Percentiles rank a stretch among this genome's conserved stretches.
Evolutionary conservation across 148 eudicot species (phyloP).

Genomic region (Cornus florida): DNA sequence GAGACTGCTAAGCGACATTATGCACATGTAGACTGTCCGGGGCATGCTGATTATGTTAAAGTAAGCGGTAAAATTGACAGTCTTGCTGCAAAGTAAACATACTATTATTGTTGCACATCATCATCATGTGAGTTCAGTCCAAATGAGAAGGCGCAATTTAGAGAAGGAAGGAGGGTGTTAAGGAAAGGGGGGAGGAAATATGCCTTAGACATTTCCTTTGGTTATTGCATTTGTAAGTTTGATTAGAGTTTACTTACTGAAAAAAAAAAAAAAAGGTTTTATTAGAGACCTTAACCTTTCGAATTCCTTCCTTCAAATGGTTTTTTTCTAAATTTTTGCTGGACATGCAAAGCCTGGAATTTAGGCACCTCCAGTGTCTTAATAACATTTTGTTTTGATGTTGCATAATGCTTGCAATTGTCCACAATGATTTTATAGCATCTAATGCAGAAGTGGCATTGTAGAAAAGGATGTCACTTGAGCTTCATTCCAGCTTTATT

Average conservation of each 20-base stretch:
- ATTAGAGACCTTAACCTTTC: neutral
- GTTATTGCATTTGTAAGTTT: neutral
- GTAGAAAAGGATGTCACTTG: neutral
- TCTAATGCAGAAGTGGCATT: neutral
- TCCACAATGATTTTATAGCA: neutral
- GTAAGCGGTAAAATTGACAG: slow-evolving; percentile 39
- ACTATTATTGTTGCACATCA: neutral
- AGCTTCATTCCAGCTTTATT: no score
- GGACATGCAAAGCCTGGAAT: neutral
- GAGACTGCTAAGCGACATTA: slow-evolving; percentile 92
- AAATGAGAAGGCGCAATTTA: neutral
- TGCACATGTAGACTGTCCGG: slow-evolving; percentile 97
- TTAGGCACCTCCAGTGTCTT: neutral
- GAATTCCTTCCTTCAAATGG: neutral
- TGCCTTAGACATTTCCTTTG: neutral
- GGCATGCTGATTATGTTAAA: slow-evolving; percentile 95
- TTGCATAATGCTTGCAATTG: neutral
- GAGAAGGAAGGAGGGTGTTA: no score
- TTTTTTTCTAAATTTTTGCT: no score
- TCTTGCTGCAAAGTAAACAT: neutral
- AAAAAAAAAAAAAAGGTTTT: no score
- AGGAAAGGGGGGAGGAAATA: neutral
- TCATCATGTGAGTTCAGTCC: neutral
- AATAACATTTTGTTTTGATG: neutral
- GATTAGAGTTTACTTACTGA: neutral